These are phyloP conservation scores for Penicillium sp. DNA, from an alignment of 2,329 filamentous ascomycete species.

Conservation along the genomic window DNA sequence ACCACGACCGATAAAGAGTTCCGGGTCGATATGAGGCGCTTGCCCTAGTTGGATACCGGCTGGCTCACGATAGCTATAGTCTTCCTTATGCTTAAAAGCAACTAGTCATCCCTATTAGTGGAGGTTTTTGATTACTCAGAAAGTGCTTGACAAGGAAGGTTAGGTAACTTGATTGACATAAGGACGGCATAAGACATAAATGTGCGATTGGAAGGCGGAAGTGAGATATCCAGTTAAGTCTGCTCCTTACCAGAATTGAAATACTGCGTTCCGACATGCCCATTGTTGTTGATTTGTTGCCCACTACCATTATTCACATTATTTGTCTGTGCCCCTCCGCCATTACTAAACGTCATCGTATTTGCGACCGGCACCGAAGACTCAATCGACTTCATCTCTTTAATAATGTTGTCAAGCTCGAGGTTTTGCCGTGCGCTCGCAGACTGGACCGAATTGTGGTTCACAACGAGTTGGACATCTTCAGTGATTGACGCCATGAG, in stretches of 20 bases:
- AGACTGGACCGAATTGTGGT: neutral
- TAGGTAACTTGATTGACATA: no score
- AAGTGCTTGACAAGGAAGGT: no score
- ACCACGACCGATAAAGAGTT: conserved; percentile 1
- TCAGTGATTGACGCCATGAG: conserved; percentile 1
- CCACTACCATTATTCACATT: neutral
- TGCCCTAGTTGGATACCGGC: neutral
- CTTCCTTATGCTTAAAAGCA: neutral
- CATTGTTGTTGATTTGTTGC: neutral
- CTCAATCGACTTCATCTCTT: neutral
- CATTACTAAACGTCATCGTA: neutral
- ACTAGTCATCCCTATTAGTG: neutral
- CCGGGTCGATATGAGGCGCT: neutral
- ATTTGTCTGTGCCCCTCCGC: neutral
- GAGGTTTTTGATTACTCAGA: no score
- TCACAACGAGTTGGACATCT: conserved; percentile 3
- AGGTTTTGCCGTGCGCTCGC: neutral
- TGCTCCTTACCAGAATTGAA: neutral
- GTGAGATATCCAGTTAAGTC: neutral
- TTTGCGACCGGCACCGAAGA: neutral
- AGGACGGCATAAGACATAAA: no score
- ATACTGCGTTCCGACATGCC: neutral
- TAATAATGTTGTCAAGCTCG: neutral
- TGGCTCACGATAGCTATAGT: neutral
- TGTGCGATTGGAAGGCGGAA: no score